Percentiles rank a stretch among this genome's conserved stretches.
Conservation (phyloP, 306 rosid species). For the Myrica gale region DNA sequence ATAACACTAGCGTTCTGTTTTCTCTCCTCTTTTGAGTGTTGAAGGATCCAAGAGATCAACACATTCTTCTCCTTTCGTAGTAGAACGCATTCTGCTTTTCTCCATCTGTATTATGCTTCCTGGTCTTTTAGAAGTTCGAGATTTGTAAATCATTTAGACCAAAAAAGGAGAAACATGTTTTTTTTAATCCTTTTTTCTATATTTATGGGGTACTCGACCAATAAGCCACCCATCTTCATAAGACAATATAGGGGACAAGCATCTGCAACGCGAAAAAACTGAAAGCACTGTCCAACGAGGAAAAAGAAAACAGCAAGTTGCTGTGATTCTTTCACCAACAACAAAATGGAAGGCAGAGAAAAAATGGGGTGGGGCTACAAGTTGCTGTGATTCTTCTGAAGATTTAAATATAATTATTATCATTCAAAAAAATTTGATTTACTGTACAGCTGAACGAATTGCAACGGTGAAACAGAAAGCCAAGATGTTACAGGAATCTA, state of each 20-base stretch:
- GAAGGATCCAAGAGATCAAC: too few relatives aligned
- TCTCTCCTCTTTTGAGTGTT: too few relatives aligned
- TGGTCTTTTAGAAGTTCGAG: background rate
- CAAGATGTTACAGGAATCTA: conserved; percentile 39
- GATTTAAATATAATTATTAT: conserved; percentile 35
- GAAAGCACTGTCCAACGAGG: background rate
- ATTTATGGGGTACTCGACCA: background rate
- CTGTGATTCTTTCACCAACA: conserved; percentile 5
- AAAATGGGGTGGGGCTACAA: background rate
- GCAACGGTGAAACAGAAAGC: conserved; percentile 27
- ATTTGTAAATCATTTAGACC: background rate
- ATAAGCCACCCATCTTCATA: conserved; percentile 1
- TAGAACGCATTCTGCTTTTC: too few relatives aligned
- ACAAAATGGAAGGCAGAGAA: background rate
- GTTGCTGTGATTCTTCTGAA: background rate
- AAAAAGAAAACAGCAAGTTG: background rate
- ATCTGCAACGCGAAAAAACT: background rate
- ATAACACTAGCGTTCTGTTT: too few relatives aligned
- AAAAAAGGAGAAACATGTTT: background rate
- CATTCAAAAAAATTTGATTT: conserved; percentile 30
- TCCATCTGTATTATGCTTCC: too few relatives aligned
- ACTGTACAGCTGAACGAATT: conserved; percentile 51
- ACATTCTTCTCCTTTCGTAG: too few relatives aligned
- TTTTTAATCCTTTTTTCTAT: too few relatives aligned
- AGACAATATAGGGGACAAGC: background rate